Evolutionary conservation across 2,329 filamentous ascomycete species (phyloP).

Genomic region (Didymella lethalis): DNA sequence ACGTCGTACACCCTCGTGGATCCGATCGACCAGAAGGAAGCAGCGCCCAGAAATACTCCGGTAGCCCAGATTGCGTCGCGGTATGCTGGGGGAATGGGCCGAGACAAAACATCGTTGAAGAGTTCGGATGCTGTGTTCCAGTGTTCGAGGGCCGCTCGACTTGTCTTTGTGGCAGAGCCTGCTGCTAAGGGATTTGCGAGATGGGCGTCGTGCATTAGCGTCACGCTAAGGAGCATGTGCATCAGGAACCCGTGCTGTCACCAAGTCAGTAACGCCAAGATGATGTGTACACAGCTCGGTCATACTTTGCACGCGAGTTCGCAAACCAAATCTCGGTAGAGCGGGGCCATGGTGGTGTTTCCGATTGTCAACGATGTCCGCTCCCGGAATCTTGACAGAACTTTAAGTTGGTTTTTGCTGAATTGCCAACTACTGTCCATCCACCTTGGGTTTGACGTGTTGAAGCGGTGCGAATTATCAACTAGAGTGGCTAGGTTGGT

Average conservation of each 20-base stretch:
- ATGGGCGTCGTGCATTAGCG: constrained; percentile 62
- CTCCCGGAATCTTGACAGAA: constrained; percentile 55
- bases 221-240: constrained; percentile 62
- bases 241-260: constrained; percentile 61
- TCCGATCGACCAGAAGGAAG: constrained; percentile 58
- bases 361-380: constrained; percentile 56
- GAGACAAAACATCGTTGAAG: constrained; percentile 57
- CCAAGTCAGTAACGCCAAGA: neutral
- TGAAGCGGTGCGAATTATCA: constrained; percentile 4
- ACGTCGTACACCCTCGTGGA: constrained; percentile 54
- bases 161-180: constrained; percentile 35
- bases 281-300: neutral
- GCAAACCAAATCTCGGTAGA: constrained; percentile 51
- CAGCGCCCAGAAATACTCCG: constrained; percentile 57
- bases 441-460: neutral
- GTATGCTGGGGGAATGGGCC: constrained; percentile 48
- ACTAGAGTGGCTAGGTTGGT: constrained; percentile 2
- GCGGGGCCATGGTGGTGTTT: constrained; percentile 33
- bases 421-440: constrained; percentile 26
- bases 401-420: constrained; percentile 31
- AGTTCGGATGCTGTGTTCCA: constrained; percentile 58
- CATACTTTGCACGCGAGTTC: constrained; percentile 54
- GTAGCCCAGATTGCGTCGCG: constrained; percentile 59
- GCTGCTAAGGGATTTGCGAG: constrained; percentile 34
- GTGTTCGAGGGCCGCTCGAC: constrained; percentile 55